Conservation (phyloP, 2,329 filamentous ascomycete genomes). For the Colletotrichum tofieldiae region DNA sequence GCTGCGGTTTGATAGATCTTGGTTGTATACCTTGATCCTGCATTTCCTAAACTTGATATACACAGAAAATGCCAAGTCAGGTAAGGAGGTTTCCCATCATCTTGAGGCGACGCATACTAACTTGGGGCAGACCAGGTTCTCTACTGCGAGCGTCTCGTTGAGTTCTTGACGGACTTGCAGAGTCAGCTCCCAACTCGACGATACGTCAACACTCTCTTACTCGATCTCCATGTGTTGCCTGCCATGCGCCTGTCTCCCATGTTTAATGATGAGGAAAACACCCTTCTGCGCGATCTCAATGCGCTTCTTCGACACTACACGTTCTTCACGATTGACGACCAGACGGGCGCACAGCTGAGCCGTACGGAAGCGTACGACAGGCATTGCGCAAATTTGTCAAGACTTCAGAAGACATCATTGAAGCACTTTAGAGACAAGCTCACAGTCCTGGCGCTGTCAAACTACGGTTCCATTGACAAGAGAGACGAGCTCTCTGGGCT, state of each 20-base stretch:
- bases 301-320: slow-evolving; percentile 89
- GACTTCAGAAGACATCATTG: slow-evolving; percentile 83
- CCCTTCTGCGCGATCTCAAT: slow-evolving; percentile 85
- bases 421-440: slow-evolving; percentile 92
- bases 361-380: slow-evolving; percentile 82
- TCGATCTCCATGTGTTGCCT: slow-evolving; percentile 87
- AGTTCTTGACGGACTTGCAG: slow-evolving; percentile 90
- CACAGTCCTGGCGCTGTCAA: slow-evolving; percentile 91
- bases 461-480: slow-evolving; percentile 90
- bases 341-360: slow-evolving; percentile 84
- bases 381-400: slow-evolving; percentile 84
- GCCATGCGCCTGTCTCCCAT: slow-evolving; percentile 84
- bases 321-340: slow-evolving; percentile 91
- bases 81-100: slow-evolving; percentile 50
- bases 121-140: slow-evolving; percentile 71
- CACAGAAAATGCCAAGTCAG: slow-evolving; percentile 63
- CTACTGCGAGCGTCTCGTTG: slow-evolving; percentile 94
- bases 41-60: slow-evolving; percentile 87
- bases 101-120: slow-evolving; percentile 47
- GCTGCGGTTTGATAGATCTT: slow-evolving; percentile 91
- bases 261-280: slow-evolving; percentile 82
- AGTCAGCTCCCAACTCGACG: slow-evolving; percentile 94
- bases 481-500: slow-evolving; percentile 84
- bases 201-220: slow-evolving; percentile 91
- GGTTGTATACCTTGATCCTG: slow-evolving; percentile 89